phyloP scores from a whole-genome alignment of 192 early-diverging fungal genomes.

The Coemansia umbellata region DNA sequence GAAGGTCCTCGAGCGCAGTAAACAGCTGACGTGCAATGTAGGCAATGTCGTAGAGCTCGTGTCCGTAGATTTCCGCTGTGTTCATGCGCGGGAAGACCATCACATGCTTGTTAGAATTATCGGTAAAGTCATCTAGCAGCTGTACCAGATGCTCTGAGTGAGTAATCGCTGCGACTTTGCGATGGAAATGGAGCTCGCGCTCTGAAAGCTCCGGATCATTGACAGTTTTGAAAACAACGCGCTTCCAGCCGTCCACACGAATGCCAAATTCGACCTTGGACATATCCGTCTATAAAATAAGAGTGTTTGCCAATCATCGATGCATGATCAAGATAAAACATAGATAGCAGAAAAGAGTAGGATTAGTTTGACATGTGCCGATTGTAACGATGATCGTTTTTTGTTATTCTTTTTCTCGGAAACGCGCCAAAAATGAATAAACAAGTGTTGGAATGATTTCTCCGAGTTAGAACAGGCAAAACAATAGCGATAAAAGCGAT shows the following conservation, averaged over 20 bases:
- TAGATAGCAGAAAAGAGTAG: too few species aligned
- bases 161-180: slow-evolving; percentile 36
- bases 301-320: too few species aligned
- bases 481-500: too few species aligned
- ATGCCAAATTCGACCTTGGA: slow-evolving; percentile 65
- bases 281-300: slow-evolving; percentile 48
- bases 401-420: too few species aligned
- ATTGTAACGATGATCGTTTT: too few species aligned
- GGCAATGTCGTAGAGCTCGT: slow-evolving; percentile 53
- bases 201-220: slow-evolving; percentile 52
- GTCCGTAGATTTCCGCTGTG: slow-evolving; percentile 49
- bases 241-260: slow-evolving; percentile 55
- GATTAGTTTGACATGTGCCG: too few species aligned
- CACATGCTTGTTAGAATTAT: slow-evolving; percentile 55
- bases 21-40: slow-evolving; percentile 52
- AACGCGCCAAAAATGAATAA: too few species aligned
- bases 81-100: slow-evolving; percentile 61
- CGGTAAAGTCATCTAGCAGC: slow-evolving; percentile 59
- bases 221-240: slow-evolving; percentile 64
- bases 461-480: too few species aligned
- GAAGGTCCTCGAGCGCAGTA: slow-evolving; percentile 57
- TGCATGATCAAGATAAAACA: too few species aligned
- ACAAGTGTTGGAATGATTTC: too few species aligned
- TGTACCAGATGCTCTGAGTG: slow-evolving; percentile 51
- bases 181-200: slow-evolving; percentile 56